Conservation (phyloP, 2,329 filamentous ascomycete genomes). For the Bipolaris cookei region DNA sequence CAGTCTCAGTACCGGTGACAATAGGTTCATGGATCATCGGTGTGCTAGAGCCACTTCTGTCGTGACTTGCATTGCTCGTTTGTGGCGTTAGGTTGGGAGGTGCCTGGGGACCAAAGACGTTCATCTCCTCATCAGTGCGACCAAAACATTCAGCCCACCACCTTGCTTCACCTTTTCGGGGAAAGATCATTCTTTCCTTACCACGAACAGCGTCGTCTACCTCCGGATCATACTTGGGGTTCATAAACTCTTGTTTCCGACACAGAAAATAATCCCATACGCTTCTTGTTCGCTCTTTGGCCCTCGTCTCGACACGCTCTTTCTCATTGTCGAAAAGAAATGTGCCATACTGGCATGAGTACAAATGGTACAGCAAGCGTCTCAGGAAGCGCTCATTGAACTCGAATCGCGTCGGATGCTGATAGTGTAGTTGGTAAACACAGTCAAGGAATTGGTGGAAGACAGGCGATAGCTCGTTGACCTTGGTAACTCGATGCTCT, state of each 20-base stretch:
- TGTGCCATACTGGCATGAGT: slow-evolving; percentile 95
- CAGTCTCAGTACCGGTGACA: slow-evolving; percentile 46
- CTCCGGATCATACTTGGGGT: slow-evolving; percentile 75
- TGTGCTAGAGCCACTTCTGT: slow-evolving; percentile 34
- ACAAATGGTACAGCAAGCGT: slow-evolving; percentile 87
- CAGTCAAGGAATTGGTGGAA: slow-evolving; percentile 98
- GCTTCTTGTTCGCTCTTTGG: slow-evolving; percentile 75
- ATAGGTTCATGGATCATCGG: slow-evolving; percentile 41
- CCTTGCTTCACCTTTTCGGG: slow-evolving; percentile 74
- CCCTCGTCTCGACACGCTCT: slow-evolving; percentile 74
- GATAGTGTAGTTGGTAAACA: slow-evolving; percentile 85
- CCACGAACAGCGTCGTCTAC: slow-evolving; percentile 81
- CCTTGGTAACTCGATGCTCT: slow-evolving; percentile 73
- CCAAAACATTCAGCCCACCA: slow-evolving; percentile 96
- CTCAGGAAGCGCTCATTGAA: slow-evolving; percentile 94
- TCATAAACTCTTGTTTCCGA: slow-evolving; percentile 79
- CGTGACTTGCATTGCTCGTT: slow-evolving; percentile 34
- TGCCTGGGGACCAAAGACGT: slow-evolving; percentile 57
- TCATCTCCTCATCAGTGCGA: slow-evolving; percentile 91
- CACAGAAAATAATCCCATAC: slow-evolving; percentile 97
- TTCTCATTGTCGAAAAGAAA: slow-evolving; percentile 96
- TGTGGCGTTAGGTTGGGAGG: slow-evolving; percentile 37
- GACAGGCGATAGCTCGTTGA: slow-evolving; percentile 92
- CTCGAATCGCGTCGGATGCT: slow-evolving; percentile 88
- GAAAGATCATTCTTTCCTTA: slow-evolving; percentile 83